Base-by-base conservation (phyloP, 139 green algal genomes). In the Pycnococcus provasolii region DNA sequence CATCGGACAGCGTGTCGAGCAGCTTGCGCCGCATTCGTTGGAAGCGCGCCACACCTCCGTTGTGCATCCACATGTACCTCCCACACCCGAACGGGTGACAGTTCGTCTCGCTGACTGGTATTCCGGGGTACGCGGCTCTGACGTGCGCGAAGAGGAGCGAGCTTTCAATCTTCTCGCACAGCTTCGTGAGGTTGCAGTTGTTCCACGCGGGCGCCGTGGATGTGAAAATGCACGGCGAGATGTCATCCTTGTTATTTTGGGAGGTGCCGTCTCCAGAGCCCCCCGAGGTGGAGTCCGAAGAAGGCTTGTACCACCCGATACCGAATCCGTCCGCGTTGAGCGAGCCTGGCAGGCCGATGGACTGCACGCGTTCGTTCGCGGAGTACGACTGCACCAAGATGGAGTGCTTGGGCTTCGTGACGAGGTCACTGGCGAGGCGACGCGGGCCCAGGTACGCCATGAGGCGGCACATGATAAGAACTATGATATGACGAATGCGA, bases 51-150 rank as follows among this genome's bases (percentile, higher is more conserved):
- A 97, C 78, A 7, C 94, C 87, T 4, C 91, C 91, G 69, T 97
- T 97, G 86, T 97, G 91, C 91, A 96, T 97, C 80, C 84, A 97
- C 63, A 96, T 67, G 79, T 96, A 97, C 41, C 86, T 77, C n/a
- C 83, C 85, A 72, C 71, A 81, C 55, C 73, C 40, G 26, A 81
- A 71, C 2, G 59, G 72, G 44, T 96, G 91, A 83, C 91, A 94
- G 76, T 96, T 96, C 62, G 91, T 83, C 71, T 96, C 89, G 47
- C 54, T 88, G 53, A 97, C 91, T 7, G 91, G 90, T 83, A 97
- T 97, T 57, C 89, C 91, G 0, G 90, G 90, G 67, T 94, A 95
- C 0, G 90, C 90, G 1, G 90, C 90, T 0, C 89, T 71, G 53
- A 97, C 91, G 71, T 97, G 91, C 1, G 91, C 91, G 80, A 97